These are phyloP conservation scores for Lichtheimia corymbifera DNA, from an alignment of 371 early-diverging fungal genomes.

Conservation along the genomic window DNA sequence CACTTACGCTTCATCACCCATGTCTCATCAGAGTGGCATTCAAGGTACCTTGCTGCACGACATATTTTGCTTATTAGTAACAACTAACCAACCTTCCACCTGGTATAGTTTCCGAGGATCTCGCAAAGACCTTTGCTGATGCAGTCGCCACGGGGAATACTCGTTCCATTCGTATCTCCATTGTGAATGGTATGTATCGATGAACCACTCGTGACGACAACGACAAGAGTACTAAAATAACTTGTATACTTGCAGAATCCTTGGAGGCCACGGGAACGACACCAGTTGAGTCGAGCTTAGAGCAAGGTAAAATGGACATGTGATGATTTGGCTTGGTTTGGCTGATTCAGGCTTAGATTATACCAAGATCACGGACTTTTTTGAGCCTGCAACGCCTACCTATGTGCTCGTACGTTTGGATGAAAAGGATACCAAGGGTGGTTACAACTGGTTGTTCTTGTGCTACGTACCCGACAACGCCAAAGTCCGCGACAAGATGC, in stretches of 20 bases:
- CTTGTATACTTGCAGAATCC: constrained; percentile 28
- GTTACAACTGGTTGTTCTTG: constrained; percentile 74
- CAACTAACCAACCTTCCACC: background rate
- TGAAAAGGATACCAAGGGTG: constrained; percentile 38
- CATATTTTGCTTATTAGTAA: background rate
- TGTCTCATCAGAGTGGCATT: constrained; percentile 69
- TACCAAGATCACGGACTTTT: constrained; percentile 41
- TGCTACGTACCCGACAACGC: constrained; percentile 81
- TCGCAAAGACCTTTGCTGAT: constrained; percentile 46
- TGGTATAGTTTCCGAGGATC: constrained; percentile 51
- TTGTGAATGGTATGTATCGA: constrained; percentile 39
- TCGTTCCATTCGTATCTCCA: constrained; percentile 52
- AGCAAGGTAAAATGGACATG: constrained; percentile 47
- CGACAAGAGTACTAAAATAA: background rate
- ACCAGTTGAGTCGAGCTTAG: constrained; percentile 52
- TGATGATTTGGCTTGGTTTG: background rate
- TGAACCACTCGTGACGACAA: too few relatives aligned
- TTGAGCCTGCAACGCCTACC: constrained; percentile 62
- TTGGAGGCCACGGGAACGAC: constrained; percentile 46
- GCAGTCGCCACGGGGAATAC: constrained; percentile 36
- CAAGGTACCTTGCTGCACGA: constrained; percentile 28
- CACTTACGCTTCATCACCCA: constrained; percentile 14
- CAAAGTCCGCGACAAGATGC: constrained; percentile 85
- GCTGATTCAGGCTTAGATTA: constrained; percentile 44
- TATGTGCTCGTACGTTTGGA: constrained; percentile 74